Base-by-base conservation (phyloP, 2,329 filamentous ascomycete species). In the Aspergillus awamori region DNA sequence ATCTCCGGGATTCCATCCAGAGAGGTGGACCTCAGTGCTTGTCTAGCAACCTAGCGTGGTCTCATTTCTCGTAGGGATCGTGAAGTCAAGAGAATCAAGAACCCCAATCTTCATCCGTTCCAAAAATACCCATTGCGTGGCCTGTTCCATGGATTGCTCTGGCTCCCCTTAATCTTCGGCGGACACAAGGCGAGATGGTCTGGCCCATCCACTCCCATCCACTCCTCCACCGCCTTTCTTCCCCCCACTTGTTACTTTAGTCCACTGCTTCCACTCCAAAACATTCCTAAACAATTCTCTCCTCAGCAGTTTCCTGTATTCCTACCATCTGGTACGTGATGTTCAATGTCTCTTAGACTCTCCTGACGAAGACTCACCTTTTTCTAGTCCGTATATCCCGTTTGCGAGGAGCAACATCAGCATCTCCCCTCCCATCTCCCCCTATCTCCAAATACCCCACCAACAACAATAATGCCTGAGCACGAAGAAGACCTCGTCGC, bases 401-500 rank as follows among this genome's bases (percentile, higher is more conserved):
- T 30, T 33, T 45, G 26, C 6, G 53, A 36, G 39, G 30, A 8
- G n/a, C 39, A 43, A 28, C 4, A 17, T 47, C 17, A 22, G 24
- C 39, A 43, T 56, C 8, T 5, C 24, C 22, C 39, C 30, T 53
- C 22, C 51, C 55, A 22, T 24, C 8, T 13, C 39, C 62, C 26
- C 58, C 41, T 45, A 45, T 20, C 41, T 56, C 38, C 24, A 43
- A 43, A 56, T 47, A 45, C 53, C 53, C 39, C 53, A 56, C 53
- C 41, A 47, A 26, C 38, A 43, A 47, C 38, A 43, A 56, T 20
- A 71, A 92, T 92, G 89, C 83, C 88, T 69, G 85, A 87, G 74
- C 83, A 89, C 67, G 86, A 91, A 11, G 92, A 97, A 64, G 94
- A 98, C 74, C 87, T 94, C 69, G 84, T 90, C 79, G 89, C 92